Conservation (phyloP, 352 stramenopile species). For the Globisporangium irregulare region DNA sequence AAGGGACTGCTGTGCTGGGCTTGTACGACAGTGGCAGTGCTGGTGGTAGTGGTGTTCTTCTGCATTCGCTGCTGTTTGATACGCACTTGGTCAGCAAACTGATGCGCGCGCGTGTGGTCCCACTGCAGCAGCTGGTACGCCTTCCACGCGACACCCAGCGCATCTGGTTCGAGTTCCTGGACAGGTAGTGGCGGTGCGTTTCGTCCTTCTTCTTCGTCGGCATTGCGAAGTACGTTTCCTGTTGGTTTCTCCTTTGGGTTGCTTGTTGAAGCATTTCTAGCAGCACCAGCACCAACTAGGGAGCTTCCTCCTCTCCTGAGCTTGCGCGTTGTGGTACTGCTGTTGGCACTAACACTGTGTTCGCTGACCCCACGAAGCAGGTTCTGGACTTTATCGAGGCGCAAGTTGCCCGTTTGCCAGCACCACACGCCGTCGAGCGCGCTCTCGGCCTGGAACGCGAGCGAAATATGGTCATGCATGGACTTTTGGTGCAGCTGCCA, state of each 20-base stretch:
- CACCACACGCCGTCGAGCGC: constrained; percentile 23
- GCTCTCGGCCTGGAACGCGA: constrained; percentile 33
- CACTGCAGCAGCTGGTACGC: constrained; percentile 35
- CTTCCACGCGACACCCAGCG: constrained; percentile 32
- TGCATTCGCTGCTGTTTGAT: constrained; percentile 26
- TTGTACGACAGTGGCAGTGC: background rate
- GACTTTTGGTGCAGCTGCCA: constrained; percentile 22
- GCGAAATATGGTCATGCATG: constrained; percentile 32
- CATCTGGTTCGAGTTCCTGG: constrained; percentile 19
- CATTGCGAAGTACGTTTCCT: background rate
- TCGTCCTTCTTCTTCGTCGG: background rate
- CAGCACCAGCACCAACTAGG: background rate
- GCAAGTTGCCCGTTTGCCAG: constrained; percentile 20
- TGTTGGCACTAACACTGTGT: background rate
- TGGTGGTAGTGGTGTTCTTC: background rate
- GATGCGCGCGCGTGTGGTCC: constrained; percentile 31
- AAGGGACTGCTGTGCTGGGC: background rate
- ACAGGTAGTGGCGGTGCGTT: background rate
- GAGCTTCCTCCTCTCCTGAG: background rate
- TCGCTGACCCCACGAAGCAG: constrained; percentile 4
- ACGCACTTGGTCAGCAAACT: constrained; percentile 33
- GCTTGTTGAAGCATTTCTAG: background rate
- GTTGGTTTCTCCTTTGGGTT: background rate
- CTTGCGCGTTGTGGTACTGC: background rate
- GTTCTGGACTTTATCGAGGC: constrained; percentile 10